Base-by-base conservation (phyloP, 176 grass and related monocot species). In the Pontederia paniculata region DNA sequence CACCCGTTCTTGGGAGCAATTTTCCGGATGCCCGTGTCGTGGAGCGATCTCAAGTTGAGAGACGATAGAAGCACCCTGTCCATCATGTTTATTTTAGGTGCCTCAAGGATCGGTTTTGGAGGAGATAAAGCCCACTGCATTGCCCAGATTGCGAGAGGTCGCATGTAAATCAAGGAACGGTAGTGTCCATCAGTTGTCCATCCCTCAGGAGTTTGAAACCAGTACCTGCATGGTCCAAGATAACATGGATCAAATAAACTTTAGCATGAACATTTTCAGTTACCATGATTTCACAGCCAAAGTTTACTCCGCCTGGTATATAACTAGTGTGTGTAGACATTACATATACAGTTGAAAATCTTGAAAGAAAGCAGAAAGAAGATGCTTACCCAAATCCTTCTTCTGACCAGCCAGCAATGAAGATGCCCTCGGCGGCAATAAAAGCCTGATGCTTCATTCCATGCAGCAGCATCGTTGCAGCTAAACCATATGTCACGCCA, bases 181-280 rank as follows among this genome's bases (percentile, higher is more conserved):
- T 95, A 95, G 67, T 86, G 82, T 13, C 85, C 90, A 47, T 89
- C 85, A 15, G 73, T 50, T 12, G 85, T 95, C 90, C 90, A 89
- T 78, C 42, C 90, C 78, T 95, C 90, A 0, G 90, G 90, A 31
- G 90, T 95, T 71, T 95, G 90, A 44, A 95, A 95, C 90, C 85
- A 89, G 52, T 89, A 95, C 73, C 89, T 95, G 74, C 3, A 31
- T 37, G 48, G 12, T 16, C 17, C 37, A n/a, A 58, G 25, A 13
- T 10, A 37, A 10, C 21, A 54, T 50, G 21, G n/a, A 55, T 55
- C 6, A 13, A 65, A 65, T 18, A 17, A 65, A 65, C 10, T 50
- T 23, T 25, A 12, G 17, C 20, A 25, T n/a, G n/a, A n/a, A n/a
- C n/a, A n/a, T n/a, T n/a, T n/a, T n/a, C 12, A 50, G 16, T 1